Conservation (phyloP, 2,329 filamentous ascomycete genomes). For the Pezicula radicicola region DNA sequence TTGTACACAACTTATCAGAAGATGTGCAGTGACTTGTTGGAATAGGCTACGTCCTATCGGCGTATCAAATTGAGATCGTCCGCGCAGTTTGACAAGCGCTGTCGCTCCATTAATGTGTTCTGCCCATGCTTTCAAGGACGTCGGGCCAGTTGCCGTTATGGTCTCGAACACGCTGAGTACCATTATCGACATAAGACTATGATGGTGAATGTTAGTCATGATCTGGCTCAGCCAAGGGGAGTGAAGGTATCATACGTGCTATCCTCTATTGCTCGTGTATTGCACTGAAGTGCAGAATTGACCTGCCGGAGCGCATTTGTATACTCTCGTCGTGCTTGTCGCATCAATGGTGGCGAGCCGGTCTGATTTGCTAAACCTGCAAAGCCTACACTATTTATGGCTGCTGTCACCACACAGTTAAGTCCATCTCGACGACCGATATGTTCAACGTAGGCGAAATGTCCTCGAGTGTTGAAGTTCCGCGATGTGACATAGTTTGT, state of each 20-base stretch:
- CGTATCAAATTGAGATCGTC: slow-evolving; percentile 42
- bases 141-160: slow-evolving; percentile 34
- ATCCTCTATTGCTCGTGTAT: slow-evolving; percentile 43
- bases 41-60: slow-evolving; percentile 48
- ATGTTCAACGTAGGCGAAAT: slow-evolving; percentile 8
- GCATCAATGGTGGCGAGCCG: slow-evolving; percentile 33
- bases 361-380: slow-evolving; percentile 41
- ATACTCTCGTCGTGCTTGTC: slow-evolving; percentile 45
- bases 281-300: slow-evolving; percentile 40
- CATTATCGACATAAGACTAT: slow-evolving; percentile 43
- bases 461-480: slow-evolving; percentile 14
- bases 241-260: slow-evolving; percentile 30
- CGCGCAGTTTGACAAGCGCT: slow-evolving; percentile 43
- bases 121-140: slow-evolving; percentile 38
- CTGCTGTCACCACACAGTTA: slow-evolving; percentile 3
- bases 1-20: slow-evolving; percentile 48
- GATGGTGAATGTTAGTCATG: neutral
- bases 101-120: slow-evolving; percentile 49
- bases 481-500: slow-evolving; percentile 42
- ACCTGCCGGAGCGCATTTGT: slow-evolving; percentile 44
- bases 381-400: slow-evolving; percentile 49
- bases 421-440: slow-evolving; percentile 3
- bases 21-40: slow-evolving; percentile 47
- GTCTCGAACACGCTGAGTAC: slow-evolving; percentile 51
- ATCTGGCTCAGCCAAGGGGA: neutral